Percentiles rank a stretch among this genome's conserved stretches.
Conservation (phyloP, 1,284 basidiomycete species). For the Ustilago sp. region DNA sequence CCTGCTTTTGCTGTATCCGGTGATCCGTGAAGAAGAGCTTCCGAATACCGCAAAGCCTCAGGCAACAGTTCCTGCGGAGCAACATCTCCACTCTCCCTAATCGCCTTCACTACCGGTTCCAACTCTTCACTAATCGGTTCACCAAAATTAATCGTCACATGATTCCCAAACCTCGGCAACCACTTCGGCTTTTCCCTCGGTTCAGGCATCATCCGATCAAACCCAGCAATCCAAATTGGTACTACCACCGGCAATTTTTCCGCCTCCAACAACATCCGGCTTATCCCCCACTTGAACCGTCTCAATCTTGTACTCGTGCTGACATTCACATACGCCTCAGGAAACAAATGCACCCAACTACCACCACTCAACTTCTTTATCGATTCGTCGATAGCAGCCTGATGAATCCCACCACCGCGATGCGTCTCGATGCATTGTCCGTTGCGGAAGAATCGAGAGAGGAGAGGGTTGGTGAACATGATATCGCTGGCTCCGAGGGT, state of each 20-base stretch:
- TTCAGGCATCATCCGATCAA: conserved; percentile 67
- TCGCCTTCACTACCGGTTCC: conserved; percentile 29
- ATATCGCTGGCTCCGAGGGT: conserved; percentile 90
- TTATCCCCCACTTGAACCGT: conserved; percentile 97
- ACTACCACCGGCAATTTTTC: conserved; percentile 78
- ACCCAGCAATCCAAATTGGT: conserved; percentile 90
- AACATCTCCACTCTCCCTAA: conserved; percentile 8
- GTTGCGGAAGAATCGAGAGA: conserved; percentile 81
- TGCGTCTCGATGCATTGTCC: conserved; percentile 96
- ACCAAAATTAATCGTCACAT: conserved; percentile 62
- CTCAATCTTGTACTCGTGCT: conserved; percentile 76
- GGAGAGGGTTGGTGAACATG: conserved; percentile 83
- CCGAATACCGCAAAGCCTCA: conserved; percentile 12
- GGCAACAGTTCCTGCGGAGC: conserved; percentile 34
- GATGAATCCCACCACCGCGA: conserved; percentile 88
- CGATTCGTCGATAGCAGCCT: conserved; percentile 84
- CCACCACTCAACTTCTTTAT: conserved; percentile 83
- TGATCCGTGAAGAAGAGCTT: background rate
- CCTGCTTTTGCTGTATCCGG: background rate
- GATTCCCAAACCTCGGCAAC: conserved; percentile 56
- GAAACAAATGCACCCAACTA: conserved; percentile 93
- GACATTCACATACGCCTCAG: conserved; percentile 88
- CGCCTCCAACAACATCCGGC: conserved; percentile 71
- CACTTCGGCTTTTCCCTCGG: conserved; percentile 58
- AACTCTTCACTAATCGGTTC: conserved; percentile 46